phyloP scores from a whole-genome alignment of 345 rosid genomes.

The Gossypium ekmanianum region DNA sequence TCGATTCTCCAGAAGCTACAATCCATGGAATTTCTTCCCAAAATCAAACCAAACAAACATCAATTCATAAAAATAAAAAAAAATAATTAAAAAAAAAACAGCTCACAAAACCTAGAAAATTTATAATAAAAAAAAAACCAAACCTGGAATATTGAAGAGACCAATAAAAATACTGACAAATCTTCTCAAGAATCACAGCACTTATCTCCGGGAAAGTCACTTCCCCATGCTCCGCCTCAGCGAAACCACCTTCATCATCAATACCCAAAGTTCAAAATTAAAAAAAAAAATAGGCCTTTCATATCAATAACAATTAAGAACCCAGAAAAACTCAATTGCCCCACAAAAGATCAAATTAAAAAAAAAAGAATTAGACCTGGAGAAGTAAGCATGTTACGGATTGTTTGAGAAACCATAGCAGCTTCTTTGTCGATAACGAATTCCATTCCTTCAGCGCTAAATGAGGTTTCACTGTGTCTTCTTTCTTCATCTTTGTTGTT shows the following conservation, averaged over 20 bases:
- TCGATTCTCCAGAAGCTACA: background rate
- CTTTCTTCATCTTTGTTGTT: conserved; percentile 42
- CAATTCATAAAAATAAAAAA: background rate
- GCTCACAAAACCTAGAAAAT: background rate
- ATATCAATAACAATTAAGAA: conserved; percentile 11
- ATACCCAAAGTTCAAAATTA: background rate
- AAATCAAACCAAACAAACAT: background rate
- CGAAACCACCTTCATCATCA: conserved; percentile 33
- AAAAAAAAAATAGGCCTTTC: background rate
- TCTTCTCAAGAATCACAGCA: conserved; percentile 77
- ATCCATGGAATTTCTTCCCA: background rate
- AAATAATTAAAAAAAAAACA: background rate
- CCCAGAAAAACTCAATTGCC: background rate
- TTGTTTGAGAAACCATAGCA: conserved; percentile 89
- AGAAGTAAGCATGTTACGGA: conserved; percentile 87
- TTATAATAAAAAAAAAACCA: background rate
- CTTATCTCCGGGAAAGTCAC: conserved; percentile 87
- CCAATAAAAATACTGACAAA: conserved; percentile 88
- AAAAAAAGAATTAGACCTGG: conserved; percentile 38
- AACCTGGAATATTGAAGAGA: conserved; percentile 80
- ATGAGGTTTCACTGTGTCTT: conserved; percentile 73
- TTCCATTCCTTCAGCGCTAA: conserved; percentile 77
- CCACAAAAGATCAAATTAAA: background rate
- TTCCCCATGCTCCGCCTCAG: conserved; percentile 67
- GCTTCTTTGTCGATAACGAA: conserved; percentile 75